A percentile compares a stretch with the other conserved stretches of the same genome.
Evolutionary conservation across 2,329 filamentous ascomycete species (phyloP).

Genomic region (Aureobasidium sp.): DNA sequence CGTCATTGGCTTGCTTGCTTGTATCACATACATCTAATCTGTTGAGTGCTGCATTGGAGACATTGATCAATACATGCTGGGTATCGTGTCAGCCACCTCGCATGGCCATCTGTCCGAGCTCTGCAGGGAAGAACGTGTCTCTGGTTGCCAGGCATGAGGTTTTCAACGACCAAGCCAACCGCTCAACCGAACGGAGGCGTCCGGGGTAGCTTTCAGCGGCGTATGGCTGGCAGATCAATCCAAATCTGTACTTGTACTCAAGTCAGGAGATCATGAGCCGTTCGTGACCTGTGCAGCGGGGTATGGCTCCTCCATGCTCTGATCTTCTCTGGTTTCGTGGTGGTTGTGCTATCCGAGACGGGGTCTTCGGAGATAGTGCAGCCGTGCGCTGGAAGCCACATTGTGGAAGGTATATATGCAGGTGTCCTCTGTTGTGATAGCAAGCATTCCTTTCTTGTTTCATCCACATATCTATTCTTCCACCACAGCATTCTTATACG

Average conservation of each 20-base stretch:
- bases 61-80: not conserved
- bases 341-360: not conserved
- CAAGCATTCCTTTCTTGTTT: not conserved
- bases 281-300: constrained; percentile 1
- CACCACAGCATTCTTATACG: not conserved
- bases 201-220: constrained; percentile 12
- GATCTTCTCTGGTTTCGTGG: not conserved
- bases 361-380: not conserved
- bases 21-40: not conserved
- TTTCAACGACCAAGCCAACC: constrained; percentile 4
- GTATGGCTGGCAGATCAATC: not conserved
- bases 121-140: not conserved
- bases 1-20: not conserved
- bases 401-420: constrained; percentile 14
- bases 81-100: not conserved
- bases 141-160: not conserved
- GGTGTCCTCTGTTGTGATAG: not conserved
- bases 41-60: not conserved
- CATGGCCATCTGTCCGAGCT: constrained; percentile 3
- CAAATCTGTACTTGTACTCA: not conserved
- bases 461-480: not conserved
- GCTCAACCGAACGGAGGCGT: constrained; percentile 12
- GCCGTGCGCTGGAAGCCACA: not conserved
- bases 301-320: not conserved
- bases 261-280: constrained; percentile 15